Evolutionary conservation across 2,329 filamentous ascomycete genomes (phyloP).

Genomic region (Chaetomium sp.): DNA sequence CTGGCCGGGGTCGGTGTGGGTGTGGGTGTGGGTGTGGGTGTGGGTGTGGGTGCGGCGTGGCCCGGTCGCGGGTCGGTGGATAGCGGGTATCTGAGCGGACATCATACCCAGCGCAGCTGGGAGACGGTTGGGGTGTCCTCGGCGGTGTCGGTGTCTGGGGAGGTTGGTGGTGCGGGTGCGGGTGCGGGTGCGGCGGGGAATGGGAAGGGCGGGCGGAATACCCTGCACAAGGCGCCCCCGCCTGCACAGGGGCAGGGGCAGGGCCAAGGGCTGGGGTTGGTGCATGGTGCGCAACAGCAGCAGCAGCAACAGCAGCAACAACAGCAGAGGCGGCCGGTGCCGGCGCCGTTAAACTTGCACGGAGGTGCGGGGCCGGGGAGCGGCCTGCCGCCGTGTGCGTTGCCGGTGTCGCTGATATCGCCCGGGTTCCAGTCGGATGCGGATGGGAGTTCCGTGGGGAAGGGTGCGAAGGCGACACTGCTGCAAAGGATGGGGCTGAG

Average conservation of each 20-base stretch:
- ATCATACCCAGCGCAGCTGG: slow-evolving; percentile 16
- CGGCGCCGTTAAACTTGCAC: slow-evolving; percentile 19
- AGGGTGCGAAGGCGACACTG: slow-evolving; percentile 18
- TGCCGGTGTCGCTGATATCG: slow-evolving; percentile 28
- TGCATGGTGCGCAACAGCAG: neutral
- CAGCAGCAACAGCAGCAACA: neutral
- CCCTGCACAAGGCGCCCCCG: slow-evolving; percentile 5
- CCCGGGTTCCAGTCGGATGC: slow-evolving; percentile 16
- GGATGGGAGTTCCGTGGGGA: neutral
- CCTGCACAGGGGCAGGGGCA: neutral
- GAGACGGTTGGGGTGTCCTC: neutral
- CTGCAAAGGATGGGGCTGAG: slow-evolving; percentile 28
- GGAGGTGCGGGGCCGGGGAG: neutral
- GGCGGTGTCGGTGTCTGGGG: neutral
- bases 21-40: neutral
- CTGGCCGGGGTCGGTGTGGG: neutral
- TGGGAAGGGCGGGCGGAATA: neutral
- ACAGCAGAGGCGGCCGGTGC: neutral
- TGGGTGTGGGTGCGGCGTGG: neutral
- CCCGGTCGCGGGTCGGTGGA: slow-evolving; percentile 25
- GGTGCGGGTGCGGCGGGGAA: neutral
- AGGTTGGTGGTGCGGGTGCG: neutral
- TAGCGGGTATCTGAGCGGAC: slow-evolving; percentile 30
- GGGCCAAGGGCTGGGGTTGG: neutral
- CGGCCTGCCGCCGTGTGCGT: slow-evolving; percentile 25